Base-by-base conservation (phyloP, 345 rosid genomes). In the Brassica nigra region DNA sequence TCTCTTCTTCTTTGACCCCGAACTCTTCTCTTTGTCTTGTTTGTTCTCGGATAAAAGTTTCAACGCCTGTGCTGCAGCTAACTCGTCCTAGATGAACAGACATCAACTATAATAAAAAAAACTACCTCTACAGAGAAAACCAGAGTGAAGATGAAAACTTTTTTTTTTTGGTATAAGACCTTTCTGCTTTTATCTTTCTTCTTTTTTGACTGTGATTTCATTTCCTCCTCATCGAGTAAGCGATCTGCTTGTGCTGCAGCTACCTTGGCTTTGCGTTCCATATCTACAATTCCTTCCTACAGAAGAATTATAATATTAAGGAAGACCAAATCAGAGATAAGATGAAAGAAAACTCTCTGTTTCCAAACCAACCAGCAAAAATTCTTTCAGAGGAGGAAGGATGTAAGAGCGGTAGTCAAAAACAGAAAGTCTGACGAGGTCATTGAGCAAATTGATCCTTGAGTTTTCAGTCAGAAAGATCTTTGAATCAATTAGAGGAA, bases 171-270 rank as follows among this genome's bases (percentile, higher is more conserved):
- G 64, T 10, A 59, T 59, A 27, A 28, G n/a, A 70, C 81, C 71
- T 77, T 77, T 1, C n/a, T 70, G 64, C 20, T 47, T 31, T 70
- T 70, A 59, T 33, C 33, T 70, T 61, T 77, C 75, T 77, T 77
- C 54, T 62, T 77, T 36, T 70, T 62, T 20, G 68, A 0, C 62
- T 1, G 12, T 44, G 10, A 31, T 8, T 27, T 64, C 66, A 12
- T 59, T 47, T 54, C 20, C 57, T 49, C 57, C 16, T 49, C 27
- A 23, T 23, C 57, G 57, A 49, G 30, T 52, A 62, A 34, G 7
- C 71, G 65, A 33, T 15, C 57, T 62, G 68, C 67, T 16, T 55
- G 59, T 39, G 67, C 67, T 68, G 47, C 69, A 69, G 69, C 62
- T 58, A 23, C 4, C 6, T 58, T 58, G 14, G 30, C 30, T 58